Percentiles rank a stretch among this genome's conserved stretches.
These are phyloP conservation scores for Thielaviopsis populi DNA, from an alignment of 2,329 filamentous ascomycete genomes.

Conservation along the genomic window DNA sequence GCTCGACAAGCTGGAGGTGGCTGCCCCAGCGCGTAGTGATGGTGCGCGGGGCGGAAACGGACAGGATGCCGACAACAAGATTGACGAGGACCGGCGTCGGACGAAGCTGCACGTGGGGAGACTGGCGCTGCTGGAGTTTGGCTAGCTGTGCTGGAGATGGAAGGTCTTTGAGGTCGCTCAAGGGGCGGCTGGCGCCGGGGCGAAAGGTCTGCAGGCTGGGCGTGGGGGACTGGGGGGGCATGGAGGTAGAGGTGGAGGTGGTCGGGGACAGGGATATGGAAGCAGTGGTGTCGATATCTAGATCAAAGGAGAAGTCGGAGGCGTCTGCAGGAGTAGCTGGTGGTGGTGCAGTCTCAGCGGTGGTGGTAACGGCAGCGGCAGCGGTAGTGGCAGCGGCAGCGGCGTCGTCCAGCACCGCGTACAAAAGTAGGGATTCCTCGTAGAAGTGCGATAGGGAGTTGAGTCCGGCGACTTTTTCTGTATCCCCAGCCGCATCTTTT, in stretches of 20 bases:
- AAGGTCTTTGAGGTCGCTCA: constrained; percentile 50
- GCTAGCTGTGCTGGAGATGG: constrained; percentile 49
- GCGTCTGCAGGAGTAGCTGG: background rate
- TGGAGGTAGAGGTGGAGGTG: background rate
- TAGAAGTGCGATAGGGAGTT: constrained; percentile 1
- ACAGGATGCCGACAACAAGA: constrained; percentile 65
- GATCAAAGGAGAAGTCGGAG: background rate
- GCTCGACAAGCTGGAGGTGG: constrained; percentile 53
- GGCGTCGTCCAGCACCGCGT: background rate
- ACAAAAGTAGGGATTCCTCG: constrained; percentile 5
- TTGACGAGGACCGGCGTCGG: constrained; percentile 47
- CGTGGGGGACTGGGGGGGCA: background rate
- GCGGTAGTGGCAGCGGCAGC: background rate
- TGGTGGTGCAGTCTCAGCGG: background rate
- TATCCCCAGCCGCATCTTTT: background rate
- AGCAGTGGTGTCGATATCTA: background rate
- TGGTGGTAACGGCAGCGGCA: background rate
- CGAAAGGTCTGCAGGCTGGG: constrained; percentile 8
- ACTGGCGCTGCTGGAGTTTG: constrained; percentile 43
- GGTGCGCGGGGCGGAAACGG: constrained; percentile 49
- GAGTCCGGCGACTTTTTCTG: background rate
- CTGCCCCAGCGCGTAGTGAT: constrained; percentile 52
- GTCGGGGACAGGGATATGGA: background rate
- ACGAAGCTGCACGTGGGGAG: background rate
- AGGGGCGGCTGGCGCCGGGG: constrained; percentile 19